phyloP scores from a whole-genome alignment of 768 basidiomycete species.

The Trametes cingulata region DNA sequence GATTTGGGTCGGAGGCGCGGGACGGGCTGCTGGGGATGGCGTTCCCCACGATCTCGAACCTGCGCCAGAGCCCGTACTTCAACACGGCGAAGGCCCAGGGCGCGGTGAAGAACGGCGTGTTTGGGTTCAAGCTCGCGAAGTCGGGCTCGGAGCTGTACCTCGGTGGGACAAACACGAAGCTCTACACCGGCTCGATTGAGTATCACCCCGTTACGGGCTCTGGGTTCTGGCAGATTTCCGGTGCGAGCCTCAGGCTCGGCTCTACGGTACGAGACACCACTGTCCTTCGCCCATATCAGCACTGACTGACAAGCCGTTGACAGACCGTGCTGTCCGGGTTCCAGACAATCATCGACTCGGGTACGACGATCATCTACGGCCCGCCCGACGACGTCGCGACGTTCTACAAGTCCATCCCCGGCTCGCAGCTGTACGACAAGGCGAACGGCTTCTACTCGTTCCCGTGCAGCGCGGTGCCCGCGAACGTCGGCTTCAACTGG shows the following conservation, averaged over 20 bases:
- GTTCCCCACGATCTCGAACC: constrained; percentile 25
- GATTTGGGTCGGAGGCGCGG: constrained; percentile 3
- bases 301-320: too few species aligned
- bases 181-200: constrained; percentile 34
- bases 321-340: constrained; percentile 12
- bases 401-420: constrained; percentile 24
- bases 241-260: neutral
- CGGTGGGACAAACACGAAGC: constrained; percentile 36
- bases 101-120: constrained; percentile 21
- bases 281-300: too few species aligned
- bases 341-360: constrained; percentile 25
- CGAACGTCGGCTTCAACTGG: constrained; percentile 32
- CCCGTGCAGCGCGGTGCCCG: constrained; percentile 22
- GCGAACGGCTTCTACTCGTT: constrained; percentile 29
- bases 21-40: constrained; percentile 32
- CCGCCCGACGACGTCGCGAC: constrained; percentile 15
- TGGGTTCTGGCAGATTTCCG: constrained; percentile 30
- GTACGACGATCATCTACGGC: constrained; percentile 31
- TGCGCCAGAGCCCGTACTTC: constrained; percentile 28
- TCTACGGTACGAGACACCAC: constrained; percentile 14
- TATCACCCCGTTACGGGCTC: constrained; percentile 26
- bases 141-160: constrained; percentile 36
- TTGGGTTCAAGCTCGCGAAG: constrained; percentile 31
- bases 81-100: constrained; percentile 24
- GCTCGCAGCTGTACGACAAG: constrained; percentile 21